phyloP scores from a whole-genome alignment of 164 flowering plant genomes.

The Annona cherimola region DNA sequence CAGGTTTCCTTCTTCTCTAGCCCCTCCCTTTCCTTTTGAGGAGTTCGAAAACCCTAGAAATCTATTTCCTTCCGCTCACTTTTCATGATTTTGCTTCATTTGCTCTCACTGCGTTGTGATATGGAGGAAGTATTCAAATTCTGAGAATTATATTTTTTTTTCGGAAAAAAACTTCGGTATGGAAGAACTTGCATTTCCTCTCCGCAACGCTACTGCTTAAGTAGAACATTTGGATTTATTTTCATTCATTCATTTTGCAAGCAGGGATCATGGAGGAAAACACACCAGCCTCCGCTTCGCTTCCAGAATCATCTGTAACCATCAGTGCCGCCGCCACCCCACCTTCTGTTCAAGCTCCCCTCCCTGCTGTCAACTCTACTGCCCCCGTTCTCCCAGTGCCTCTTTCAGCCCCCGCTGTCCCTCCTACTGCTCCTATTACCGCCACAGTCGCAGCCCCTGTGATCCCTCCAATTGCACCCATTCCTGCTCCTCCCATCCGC shows the following conservation, averaged over 20 bases:
- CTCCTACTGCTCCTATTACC: constrained; percentile 19
- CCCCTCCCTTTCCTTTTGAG: too few relatives aligned
- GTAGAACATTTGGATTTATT: too few relatives aligned
- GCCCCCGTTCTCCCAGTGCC: background rate
- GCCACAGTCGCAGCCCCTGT: constrained; percentile 15
- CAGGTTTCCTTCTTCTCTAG: too few relatives aligned
- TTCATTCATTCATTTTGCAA: background rate
- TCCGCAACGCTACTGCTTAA: too few relatives aligned
- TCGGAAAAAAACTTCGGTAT: too few relatives aligned
- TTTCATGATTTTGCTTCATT: too few relatives aligned
- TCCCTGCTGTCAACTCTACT: background rate
- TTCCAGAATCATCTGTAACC: constrained; percentile 18
- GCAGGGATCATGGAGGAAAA: constrained; percentile 39
- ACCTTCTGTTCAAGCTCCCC: constrained; percentile 10
- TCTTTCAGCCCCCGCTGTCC: constrained; percentile 13
- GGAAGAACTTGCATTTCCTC: too few relatives aligned
- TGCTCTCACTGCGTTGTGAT: too few relatives aligned
- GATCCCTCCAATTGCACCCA: constrained; percentile 42
- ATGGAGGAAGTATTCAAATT: too few relatives aligned
- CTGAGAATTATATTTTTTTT: too few relatives aligned
- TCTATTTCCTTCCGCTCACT: too few relatives aligned
- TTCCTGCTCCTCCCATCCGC: constrained; percentile 19
- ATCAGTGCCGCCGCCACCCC: constrained; percentile 4
- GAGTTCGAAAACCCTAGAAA: too few relatives aligned
- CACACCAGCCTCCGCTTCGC: constrained; percentile 22